Evolutionary conservation across 2,329 filamentous ascomycete genomes (phyloP), one percentile per base, ranked within the genome.

Genomic region (Penicillium crustosum): DNA sequence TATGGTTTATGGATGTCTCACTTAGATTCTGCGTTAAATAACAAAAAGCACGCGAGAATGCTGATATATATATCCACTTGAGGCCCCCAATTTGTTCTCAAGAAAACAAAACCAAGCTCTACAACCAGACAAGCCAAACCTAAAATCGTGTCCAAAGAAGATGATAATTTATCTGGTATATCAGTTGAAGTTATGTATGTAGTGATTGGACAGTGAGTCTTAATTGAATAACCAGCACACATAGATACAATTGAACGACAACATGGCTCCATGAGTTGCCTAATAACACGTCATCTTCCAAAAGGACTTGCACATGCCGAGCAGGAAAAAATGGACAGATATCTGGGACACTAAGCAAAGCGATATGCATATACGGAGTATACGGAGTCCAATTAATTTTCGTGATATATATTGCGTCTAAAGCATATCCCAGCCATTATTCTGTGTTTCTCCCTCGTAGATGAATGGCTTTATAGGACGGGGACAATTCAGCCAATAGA

Each of bases 401-500:
- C 6, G 17, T 17, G 33, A 7, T 35, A 35, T 35, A 15, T 35
- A 35, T 17, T 35, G 36, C 9, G 13, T 33, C 27, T 21, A 23
- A 12, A 3, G 19, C 29, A n/a, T 6, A 21, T 10, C 29, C 10
- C 6, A 43, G n/a, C 27, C 7, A 13, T 33, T 13, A 12, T n/a
- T n/a, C 6, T 52, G 35, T 44, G 27, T 44, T 44, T 42, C 8
- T 31, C 10, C 31, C 41, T 38, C 13, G 17, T 19, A 33, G 25
- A 39, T 50, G n/a, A n/a, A n/a, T n/a, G n/a, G 15, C 19, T 27
- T 21, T 4, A 48, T 59, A 87, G 90, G 69, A 93, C 88, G 65
- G 90, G 94, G 70, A 94, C 93, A 83, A 83, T 82, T 69, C 90
- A 94, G 77, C 84, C 83, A 21, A 88, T 89, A 44, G 81, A 85